Conservation (phyloP, 2,329 filamentous ascomycete genomes). For the Tricladium varicosporioides region DNA sequence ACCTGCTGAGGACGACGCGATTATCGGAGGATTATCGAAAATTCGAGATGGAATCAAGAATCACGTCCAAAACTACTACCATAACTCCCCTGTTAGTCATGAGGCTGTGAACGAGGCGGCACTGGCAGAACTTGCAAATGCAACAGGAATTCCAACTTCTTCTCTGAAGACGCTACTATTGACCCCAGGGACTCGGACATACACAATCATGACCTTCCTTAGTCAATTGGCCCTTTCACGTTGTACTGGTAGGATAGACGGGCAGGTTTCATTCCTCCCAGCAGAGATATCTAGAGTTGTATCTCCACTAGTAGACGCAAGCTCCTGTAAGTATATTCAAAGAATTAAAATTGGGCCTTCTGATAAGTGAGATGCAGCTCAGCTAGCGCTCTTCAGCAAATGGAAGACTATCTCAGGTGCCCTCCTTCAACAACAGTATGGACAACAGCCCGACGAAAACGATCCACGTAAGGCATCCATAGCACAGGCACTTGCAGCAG, state of each 20-base stretch:
- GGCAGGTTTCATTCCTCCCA: conserved; percentile 11
- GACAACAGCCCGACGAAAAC: conserved; percentile 5
- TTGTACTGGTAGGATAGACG: conserved; percentile 2
- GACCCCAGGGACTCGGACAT: conserved; percentile 10
- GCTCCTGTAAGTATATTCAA: conserved; percentile 1
- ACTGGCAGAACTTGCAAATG: conserved; percentile 10
- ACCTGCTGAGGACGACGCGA: conserved; percentile 17
- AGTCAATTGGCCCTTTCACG: conserved; percentile 14
- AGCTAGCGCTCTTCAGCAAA: conserved; percentile 17
- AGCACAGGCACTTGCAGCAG: conserved; percentile 1
- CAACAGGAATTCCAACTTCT: conserved; percentile 4
- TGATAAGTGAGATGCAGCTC: conserved; percentile 5
- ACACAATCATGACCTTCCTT: conserved; percentile 11
- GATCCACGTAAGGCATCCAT: conserved; percentile 9
- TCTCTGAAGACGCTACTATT: conserved; percentile 6
- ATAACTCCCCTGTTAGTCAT: conserved; percentile 3
- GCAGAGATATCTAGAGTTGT: conserved; percentile 8
- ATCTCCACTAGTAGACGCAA: neutral
- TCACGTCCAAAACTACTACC: conserved; percentile 21
- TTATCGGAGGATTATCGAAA: conserved; percentile 15
- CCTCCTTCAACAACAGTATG: conserved; percentile 13
- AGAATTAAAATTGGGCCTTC: neutral
- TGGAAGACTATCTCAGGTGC: conserved; percentile 19
- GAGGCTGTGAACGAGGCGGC: conserved; percentile 9
- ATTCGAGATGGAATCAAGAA: conserved; percentile 22